These are phyloP conservation scores for Mycena rosella DNA, from an alignment of 768 basidiomycete species.

Conservation along the genomic window DNA sequence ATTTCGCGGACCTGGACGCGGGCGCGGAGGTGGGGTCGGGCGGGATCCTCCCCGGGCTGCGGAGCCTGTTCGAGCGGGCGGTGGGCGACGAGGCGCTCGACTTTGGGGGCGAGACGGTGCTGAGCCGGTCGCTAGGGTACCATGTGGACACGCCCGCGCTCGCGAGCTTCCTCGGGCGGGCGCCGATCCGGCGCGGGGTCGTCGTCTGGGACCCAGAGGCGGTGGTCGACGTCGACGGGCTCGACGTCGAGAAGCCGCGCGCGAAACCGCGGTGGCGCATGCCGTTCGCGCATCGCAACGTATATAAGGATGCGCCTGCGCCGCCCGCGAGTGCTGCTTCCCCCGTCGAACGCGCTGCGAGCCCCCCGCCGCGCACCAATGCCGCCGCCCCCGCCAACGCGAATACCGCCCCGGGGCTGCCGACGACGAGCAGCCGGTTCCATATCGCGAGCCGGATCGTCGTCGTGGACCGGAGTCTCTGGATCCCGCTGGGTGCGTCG, in stretches of 20 bases:
- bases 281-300: slow-evolving; percentile 51
- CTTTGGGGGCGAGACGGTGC: slow-evolving; percentile 24
- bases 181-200: slow-evolving; percentile 56
- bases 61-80: slow-evolving; percentile 63
- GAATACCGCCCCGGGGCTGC: no score
- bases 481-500: slow-evolving; percentile 56
- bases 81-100: slow-evolving; percentile 48
- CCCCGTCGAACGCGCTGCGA: not conserved
- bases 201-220: slow-evolving; percentile 54
- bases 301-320: slow-evolving; percentile 3
- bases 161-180: slow-evolving; percentile 62
- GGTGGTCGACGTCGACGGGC: slow-evolving; percentile 53
- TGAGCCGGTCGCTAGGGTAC: slow-evolving; percentile 60
- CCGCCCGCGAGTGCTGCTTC: not conserved
- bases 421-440: slow-evolving; percentile 56
- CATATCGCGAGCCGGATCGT: slow-evolving; percentile 62
- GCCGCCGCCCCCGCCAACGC: not conserved
- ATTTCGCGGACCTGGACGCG: slow-evolving; percentile 48
- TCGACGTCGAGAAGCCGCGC: slow-evolving; percentile 27
- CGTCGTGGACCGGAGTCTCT: slow-evolving; percentile 62
- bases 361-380: no score
- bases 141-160: slow-evolving; percentile 65
- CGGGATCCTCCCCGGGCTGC: slow-evolving; percentile 60
- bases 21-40: slow-evolving; percentile 60
- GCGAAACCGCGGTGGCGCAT: slow-evolving; percentile 50